Base-by-base conservation (phyloP, 2,329 filamentous ascomycete genomes). In the Trichoderma gracile region DNA sequence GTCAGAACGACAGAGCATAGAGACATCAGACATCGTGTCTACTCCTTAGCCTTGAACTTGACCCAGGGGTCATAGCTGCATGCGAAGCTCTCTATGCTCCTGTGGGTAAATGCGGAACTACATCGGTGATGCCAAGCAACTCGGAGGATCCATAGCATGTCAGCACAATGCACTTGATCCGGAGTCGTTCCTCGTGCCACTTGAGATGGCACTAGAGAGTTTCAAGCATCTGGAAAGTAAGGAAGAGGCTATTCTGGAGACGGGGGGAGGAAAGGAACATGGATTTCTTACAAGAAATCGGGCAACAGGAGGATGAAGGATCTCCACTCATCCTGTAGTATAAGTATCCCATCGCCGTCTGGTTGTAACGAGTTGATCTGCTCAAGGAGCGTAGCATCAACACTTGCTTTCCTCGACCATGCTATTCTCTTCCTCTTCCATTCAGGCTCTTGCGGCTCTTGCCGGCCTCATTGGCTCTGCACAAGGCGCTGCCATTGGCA, bases 81-180 rank as follows among this genome's bases (percentile, higher is more conserved):
- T 56, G 43, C 23, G 54, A 33, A 45, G 12, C 14, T 17, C 21
- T n/a, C 30, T 6, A 55, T 55, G 21, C 42, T 56, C 40, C 25
- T 56, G n/a, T 56, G 10, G 40, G 54, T 33, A 45, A 30, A 23
- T 56, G 42, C 54, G 38, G 54, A 45, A 56, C 54, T 56, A 56
- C 23, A 42, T 45, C 54, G 40, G 54, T 40, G 40, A 8, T 45
- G 54, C 54, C 54, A 55, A 55, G 52, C 38, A 50, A 30, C 15
- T 7, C 5, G 27, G 25, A 30, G 47, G 21, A 6, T 15, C 25
- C 17, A 40, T 23, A 43, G 12, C 33, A 55, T 2, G 52, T 55
- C 52, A 27, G 52, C 52, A 55, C 19, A 43, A 43, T n/a, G 38
- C 38, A 15, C 33, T 38, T 40, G 33, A 55, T n/a, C 14, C 38